Evolutionary conservation across 148 eudicot species (phyloP), one percentile per base, ranked within the genome.

Genomic region (Chenopodium album): DNA sequence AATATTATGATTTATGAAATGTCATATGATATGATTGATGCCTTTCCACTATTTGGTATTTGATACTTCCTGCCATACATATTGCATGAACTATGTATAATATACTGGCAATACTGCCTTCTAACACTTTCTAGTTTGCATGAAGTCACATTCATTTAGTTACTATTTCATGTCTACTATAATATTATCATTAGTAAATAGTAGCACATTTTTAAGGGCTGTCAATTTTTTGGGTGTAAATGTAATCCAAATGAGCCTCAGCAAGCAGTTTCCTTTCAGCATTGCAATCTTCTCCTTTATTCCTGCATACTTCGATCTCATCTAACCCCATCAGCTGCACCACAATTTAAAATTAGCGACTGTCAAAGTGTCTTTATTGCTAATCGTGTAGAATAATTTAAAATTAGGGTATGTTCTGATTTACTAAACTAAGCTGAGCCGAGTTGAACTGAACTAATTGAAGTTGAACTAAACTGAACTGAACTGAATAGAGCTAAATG

Each of bases 201-300:
- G 56, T 52, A 50, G 2, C 54, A 50, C 14, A 50, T 10, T 7
- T 20, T 72, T 72, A 79, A 56, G 76, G 82, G 12, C 4, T 78
- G 23, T 20, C 5, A 32, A 80, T 85, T 78, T 80, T 85, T 84
- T 92, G 95, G 71, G 93, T 90, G 87, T 90, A 92, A 10, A 92
- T 92, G 85, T 92, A 92, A 56, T 92, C 95, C 88, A 92, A 82
- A 83, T 92, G 95, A 69, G 90, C 91, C 79, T 92, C 95, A 32
- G 80, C 87, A 22, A 52, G 67, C 65, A 84, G 52, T 70, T 78
- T 77, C 82, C 90, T 90, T 78, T 90, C 90, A 73, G 82, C 62
- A 2, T 77, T 71, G 87, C 95, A 92, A 47, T 85, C 93, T 83
- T 92, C 90, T 63, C 88, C 89, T 73, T 44, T 73, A 20, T 52